phyloP scores from a whole-genome alignment of 1,284 basidiomycete species.

The Puccinia coronata region DNA sequence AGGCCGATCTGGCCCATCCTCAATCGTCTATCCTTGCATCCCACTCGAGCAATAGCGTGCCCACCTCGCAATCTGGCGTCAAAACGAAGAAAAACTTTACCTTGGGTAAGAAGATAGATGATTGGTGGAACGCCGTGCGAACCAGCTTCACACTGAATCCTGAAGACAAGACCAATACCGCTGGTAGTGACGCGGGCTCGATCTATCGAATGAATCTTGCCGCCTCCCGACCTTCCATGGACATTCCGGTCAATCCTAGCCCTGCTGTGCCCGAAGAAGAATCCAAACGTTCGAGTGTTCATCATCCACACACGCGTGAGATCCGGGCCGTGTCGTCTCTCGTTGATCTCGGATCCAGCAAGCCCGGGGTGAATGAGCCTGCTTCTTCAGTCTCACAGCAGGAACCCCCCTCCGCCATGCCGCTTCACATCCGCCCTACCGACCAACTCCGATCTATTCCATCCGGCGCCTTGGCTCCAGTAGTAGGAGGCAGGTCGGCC shows the following conservation, averaged over 20 bases:
- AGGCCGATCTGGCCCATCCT: conserved; percentile 4
- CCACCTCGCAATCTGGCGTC: neutral
- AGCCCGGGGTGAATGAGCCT: neutral
- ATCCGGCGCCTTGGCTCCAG: conserved; percentile 38
- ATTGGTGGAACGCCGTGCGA: conserved; percentile 62
- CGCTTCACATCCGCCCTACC: neutral
- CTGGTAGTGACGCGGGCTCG: conserved; percentile 27
- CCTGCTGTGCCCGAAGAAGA: neutral
- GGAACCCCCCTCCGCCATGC: neutral
- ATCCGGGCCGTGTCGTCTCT: conserved; percentile 19
- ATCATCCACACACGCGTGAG: conserved; percentile 2
- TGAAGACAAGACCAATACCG: conserved; percentile 51
- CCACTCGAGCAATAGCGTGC: conserved; percentile 22
- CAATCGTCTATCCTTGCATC: neutral
- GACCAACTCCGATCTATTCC: conserved; percentile 14
- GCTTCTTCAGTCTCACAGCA: neutral
- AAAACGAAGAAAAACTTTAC: conserved; percentile 65
- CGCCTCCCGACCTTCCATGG: neutral
- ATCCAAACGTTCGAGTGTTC: neutral
- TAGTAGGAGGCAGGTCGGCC: conserved; percentile 1
- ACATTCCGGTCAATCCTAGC: conserved; percentile 1
- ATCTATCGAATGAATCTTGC: conserved; percentile 22
- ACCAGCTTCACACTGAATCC: conserved; percentile 58
- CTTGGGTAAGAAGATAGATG: conserved; percentile 61
- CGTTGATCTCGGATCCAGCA: neutral